Percentiles rank a stretch among this genome's conserved stretches.
These are phyloP conservation scores for Yarrowia galli DNA, from an alignment of 1,139 yeast genomes.

Conservation along the genomic window DNA sequence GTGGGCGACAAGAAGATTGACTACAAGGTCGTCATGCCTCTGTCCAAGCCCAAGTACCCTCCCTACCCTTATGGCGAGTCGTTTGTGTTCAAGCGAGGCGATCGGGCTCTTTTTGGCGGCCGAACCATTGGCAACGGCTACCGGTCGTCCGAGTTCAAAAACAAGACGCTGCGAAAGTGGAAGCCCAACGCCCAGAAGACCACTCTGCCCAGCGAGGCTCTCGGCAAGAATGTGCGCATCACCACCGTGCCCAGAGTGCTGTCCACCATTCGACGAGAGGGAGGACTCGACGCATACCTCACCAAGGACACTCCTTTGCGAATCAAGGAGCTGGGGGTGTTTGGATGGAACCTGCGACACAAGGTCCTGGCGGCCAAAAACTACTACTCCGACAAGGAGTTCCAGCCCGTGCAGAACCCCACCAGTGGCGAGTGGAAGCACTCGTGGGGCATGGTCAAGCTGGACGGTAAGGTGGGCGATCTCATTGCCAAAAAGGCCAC, in stretches of 20 bases:
- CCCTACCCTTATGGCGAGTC: conserved; percentile 85
- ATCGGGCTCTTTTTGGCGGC: conserved; percentile 90
- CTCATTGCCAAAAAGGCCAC: conserved; percentile 30
- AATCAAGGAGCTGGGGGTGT: conserved; percentile 87
- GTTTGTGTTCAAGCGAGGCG: conserved; percentile 77
- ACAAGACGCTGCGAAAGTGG: conserved; percentile 79
- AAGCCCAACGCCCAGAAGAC: conserved; percentile 80
- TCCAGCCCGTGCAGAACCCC: conserved; percentile 26
- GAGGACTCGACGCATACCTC: conserved; percentile 89
- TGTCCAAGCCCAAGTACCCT: conserved; percentile 58
- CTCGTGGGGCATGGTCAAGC: conserved; percentile 24
- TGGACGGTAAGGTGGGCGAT: conserved; percentile 1
- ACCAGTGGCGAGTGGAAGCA: conserved; percentile 24
- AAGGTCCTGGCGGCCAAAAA: conserved; percentile 59
- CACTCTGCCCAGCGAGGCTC: conserved; percentile 82
- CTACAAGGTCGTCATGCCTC: conserved; percentile 44
- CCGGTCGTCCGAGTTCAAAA: conserved; percentile 76
- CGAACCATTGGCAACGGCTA: conserved; percentile 79
- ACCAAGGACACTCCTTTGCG: conserved; percentile 88
- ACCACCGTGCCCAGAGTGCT: conserved; percentile 82
- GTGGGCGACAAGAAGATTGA: conserved; percentile 49
- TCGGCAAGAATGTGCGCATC: conserved; percentile 62
- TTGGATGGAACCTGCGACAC: conserved; percentile 89
- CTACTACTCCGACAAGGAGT: conserved; percentile 27
- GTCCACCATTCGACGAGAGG: conserved; percentile 87